These are phyloP conservation scores for Scedosporium dehoogii DNA, from an alignment of 2,329 filamentous ascomycete species.

Conservation along the genomic window DNA sequence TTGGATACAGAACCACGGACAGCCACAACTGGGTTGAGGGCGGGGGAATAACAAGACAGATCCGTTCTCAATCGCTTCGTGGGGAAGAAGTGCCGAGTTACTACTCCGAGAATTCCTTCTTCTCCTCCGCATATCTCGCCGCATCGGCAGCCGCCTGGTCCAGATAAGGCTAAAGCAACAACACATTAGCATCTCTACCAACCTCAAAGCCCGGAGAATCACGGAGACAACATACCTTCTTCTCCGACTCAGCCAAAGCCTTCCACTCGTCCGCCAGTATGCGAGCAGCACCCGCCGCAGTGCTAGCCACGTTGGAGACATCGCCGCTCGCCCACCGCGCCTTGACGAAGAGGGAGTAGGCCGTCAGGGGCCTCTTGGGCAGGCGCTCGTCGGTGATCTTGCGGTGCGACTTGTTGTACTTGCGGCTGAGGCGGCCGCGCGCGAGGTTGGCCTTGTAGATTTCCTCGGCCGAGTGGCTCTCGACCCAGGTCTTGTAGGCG, in stretches of 20 bases:
- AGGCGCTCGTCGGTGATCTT: conserved; percentile 36
- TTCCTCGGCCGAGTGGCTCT: conserved; percentile 25
- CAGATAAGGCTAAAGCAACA: conserved; percentile 15
- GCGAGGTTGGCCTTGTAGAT: conserved; percentile 38
- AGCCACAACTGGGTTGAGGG: background rate
- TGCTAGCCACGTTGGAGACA: conserved; percentile 1
- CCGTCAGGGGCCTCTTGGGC: conserved; percentile 26
- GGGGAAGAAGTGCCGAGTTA: conserved; percentile 11
- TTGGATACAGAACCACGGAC: too few relatives aligned
- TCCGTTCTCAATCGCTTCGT: background rate
- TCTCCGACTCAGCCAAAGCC: conserved; percentile 27
- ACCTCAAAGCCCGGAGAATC: background rate
- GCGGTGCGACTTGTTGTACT: conserved; percentile 15
- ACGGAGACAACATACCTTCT: conserved; percentile 17
- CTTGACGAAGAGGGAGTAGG: conserved; percentile 28
- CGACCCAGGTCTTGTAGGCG: conserved; percentile 37
- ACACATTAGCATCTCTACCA: background rate
- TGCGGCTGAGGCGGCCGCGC: conserved; percentile 29
- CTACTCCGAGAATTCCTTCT: conserved; percentile 16
- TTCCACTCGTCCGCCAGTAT: conserved; percentile 31
- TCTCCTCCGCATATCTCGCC: conserved; percentile 12
- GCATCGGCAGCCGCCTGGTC: conserved; percentile 16
- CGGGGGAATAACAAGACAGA: background rate
- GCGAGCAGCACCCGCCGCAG: conserved; percentile 14
- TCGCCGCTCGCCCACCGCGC: conserved; percentile 24